Percentiles rank a stretch among this genome's conserved stretches.
Evolutionary conservation across 257 asterid species (phyloP).

Genomic region (Nicotiana obtusifolia): DNA sequence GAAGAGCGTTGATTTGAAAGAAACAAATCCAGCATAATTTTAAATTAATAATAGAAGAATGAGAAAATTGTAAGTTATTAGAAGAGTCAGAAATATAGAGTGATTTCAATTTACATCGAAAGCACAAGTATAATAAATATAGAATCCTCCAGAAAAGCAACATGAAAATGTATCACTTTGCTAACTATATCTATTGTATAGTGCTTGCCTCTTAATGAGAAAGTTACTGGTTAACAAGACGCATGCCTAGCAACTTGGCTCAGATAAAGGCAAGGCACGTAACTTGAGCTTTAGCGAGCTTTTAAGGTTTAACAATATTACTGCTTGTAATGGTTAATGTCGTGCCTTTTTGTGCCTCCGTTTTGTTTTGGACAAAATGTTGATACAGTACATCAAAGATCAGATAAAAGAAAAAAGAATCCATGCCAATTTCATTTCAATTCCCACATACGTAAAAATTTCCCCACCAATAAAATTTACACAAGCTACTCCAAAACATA

Average conservation of each 20-base stretch:
- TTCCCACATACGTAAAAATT: neutral
- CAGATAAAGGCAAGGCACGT: neutral
- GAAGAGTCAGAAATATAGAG: neutral
- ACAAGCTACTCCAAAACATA: neutral
- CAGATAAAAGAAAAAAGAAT: neutral
- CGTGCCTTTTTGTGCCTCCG: neutral
- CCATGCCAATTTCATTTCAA: neutral
- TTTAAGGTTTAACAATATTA: neutral
- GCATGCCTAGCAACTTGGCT: neutral
- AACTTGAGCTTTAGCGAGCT: neutral
- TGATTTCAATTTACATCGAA: neutral
- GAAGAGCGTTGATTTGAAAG: neutral
- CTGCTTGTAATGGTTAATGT: neutral
- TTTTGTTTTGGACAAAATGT: neutral
- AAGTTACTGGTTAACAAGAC: neutral
- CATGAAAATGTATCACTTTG: neutral
- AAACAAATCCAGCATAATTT: neutral
- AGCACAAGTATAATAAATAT: neutral
- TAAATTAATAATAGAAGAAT: neutral
- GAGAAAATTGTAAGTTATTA: neutral
- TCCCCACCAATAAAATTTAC: neutral
- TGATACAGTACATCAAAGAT: neutral
- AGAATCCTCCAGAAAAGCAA: neutral
- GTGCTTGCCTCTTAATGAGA: neutral
- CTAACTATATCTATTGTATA: neutral